Percentiles rank a stretch among this genome's conserved stretches.
Conservation (phyloP, 306 rosid species). For the Ormosia emarginata region DNA sequence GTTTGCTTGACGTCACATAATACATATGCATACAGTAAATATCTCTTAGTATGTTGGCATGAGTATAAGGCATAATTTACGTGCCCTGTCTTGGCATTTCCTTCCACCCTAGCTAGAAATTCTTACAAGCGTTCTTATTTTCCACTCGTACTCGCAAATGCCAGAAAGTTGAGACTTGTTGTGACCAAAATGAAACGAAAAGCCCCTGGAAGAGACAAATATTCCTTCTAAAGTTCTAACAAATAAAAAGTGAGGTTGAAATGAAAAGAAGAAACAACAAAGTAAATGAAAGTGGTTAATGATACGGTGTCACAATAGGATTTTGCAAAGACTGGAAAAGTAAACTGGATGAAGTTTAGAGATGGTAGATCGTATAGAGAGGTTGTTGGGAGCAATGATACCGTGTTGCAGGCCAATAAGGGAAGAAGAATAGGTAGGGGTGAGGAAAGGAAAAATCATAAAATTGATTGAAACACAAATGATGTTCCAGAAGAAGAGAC, state of each 20-base stretch:
- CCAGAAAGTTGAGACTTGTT: background rate
- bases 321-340: no score
- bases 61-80: conserved; percentile 4
- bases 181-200: background rate
- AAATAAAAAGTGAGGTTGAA: background rate
- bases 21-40: background rate
- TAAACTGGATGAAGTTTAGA: no score
- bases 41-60: background rate
- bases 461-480: no score
- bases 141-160: no score
- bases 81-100: background rate
- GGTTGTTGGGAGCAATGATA: no score
- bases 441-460: no score
- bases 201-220: background rate
- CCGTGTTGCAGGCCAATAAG: no score
- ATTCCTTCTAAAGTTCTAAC: background rate
- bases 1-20: background rate
- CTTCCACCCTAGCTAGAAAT: background rate
- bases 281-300: no score
- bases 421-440: no score
- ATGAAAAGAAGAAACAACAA: background rate
- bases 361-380: no score
- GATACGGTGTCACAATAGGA: no score
- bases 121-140: background rate
- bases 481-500: no score